Conservation (phyloP, 108 stramenopile genomes). For the Discostella stelligeroides region DNA sequence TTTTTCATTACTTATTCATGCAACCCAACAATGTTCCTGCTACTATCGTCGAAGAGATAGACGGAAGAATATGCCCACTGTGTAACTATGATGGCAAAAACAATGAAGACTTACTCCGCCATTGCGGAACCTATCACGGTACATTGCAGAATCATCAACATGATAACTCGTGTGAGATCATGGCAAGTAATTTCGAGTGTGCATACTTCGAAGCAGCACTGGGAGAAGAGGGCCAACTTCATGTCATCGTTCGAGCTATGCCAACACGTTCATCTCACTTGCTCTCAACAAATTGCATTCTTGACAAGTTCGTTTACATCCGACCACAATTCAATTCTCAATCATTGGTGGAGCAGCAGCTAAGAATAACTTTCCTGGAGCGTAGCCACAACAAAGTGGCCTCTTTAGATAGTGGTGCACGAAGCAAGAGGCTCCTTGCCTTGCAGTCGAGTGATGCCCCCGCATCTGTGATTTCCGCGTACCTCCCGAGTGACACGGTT, state of each 20-base stretch:
- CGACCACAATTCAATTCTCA: neutral
- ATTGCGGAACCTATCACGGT: slow-evolving; percentile 33
- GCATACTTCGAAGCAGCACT: slow-evolving; percentile 22
- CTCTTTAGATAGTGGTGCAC: slow-evolving; percentile 8
- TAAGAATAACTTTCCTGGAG: slow-evolving; percentile 14
- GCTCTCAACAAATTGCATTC: neutral
- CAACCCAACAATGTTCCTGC: slow-evolving; percentile 15
- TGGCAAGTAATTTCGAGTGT: slow-evolving; percentile 1
- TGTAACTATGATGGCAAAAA: slow-evolving; percentile 28
- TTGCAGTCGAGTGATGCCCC: slow-evolving; percentile 26
- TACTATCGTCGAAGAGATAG: slow-evolving; percentile 24
- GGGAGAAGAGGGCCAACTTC: slow-evolving; percentile 28
- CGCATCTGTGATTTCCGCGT: slow-evolving; percentile 19
- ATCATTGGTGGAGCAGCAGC: neutral
- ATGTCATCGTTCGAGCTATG: slow-evolving; percentile 22
- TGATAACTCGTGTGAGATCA: slow-evolving; percentile 1
- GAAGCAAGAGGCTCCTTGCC: slow-evolving; percentile 19
- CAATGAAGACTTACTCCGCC: slow-evolving; percentile 26
- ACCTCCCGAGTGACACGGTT: slow-evolving; percentile 19
- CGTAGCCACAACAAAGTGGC: slow-evolving; percentile 10
- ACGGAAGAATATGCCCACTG: slow-evolving; percentile 26
- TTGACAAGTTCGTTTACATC: slow-evolving; percentile 21
- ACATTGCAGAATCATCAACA: slow-evolving; percentile 2
- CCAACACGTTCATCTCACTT: slow-evolving; percentile 12
- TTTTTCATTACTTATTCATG: slow-evolving; percentile 38